Evolutionary conservation across 257 asterid species (phyloP).

Genomic region (Oldenlandia corymbosa): DNA sequence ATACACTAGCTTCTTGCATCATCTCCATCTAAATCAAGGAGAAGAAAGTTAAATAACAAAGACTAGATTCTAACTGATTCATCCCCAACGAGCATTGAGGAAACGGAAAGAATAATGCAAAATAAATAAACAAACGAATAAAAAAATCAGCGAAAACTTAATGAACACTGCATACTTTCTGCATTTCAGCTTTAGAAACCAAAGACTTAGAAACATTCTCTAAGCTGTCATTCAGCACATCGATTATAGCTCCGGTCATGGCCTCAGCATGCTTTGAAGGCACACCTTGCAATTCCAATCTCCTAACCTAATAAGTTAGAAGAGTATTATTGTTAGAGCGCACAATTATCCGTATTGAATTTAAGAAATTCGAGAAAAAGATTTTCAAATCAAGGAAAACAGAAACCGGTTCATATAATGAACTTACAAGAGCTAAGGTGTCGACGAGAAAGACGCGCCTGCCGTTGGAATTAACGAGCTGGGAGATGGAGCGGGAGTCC

Average conservation of each 20-base stretch:
- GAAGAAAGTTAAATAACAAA: too few species aligned
- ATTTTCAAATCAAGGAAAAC: too few species aligned
- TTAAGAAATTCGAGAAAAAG: too few species aligned
- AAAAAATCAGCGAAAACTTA: too few species aligned
- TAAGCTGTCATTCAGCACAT: slow-evolving; percentile 68
- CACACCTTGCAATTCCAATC: slow-evolving; percentile 76
- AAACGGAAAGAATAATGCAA: not conserved
- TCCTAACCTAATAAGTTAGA: slow-evolving; percentile 54
- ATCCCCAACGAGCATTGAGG: not conserved
- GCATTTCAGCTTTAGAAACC: slow-evolving; percentile 80
- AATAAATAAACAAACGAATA: too few species aligned
- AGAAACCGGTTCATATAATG: too few species aligned
- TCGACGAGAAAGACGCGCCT: slow-evolving; percentile 78
- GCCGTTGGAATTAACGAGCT: slow-evolving; percentile 41
- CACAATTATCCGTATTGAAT: not conserved
- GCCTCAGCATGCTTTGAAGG: slow-evolving; percentile 91
- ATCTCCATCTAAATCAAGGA: slow-evolving; percentile 56
- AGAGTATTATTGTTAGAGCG: not conserved
- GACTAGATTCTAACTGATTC: too few species aligned
- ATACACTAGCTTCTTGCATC: slow-evolving; percentile 67
- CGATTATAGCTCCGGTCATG: slow-evolving; percentile 62
- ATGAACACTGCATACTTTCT: slow-evolving; percentile 44
- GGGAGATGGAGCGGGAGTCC: slow-evolving; percentile 41
- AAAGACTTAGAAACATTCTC: slow-evolving; percentile 65
- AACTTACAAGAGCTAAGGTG: slow-evolving; percentile 74